Evolutionary conservation across 805 yeast species (phyloP).

Genomic region (Metschnikowia shivogae): DNA sequence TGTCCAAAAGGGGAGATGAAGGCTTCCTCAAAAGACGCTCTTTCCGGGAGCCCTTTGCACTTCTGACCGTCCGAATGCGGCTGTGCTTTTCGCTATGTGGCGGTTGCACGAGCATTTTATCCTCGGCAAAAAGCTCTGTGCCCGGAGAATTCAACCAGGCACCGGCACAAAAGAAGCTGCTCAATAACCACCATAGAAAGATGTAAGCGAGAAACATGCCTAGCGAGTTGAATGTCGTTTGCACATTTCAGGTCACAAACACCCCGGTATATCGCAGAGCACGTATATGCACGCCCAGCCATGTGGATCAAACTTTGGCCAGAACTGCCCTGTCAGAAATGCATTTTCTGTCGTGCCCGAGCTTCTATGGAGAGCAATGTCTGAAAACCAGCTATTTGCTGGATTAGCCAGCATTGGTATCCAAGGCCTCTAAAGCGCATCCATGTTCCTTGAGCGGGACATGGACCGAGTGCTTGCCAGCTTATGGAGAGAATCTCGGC

Average conservation of each 20-base stretch:
- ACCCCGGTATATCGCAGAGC: too few relatives aligned
- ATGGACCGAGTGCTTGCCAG: conserved; percentile 10
- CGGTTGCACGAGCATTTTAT: neutral
- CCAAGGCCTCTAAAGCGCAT: neutral
- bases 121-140: neutral
- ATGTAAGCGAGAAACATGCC: neutral
- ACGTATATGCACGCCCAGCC: too few relatives aligned
- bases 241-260: too few relatives aligned
- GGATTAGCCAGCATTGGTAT: neutral
- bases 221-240: too few relatives aligned
- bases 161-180: neutral
- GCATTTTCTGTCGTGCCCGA: too few relatives aligned
- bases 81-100: conserved; percentile 1
- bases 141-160: neutral
- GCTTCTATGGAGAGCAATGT: too few relatives aligned
- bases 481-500: conserved; percentile 12
- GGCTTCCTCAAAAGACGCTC: neutral
- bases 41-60: neutral
- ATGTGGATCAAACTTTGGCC: too few relatives aligned
- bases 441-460: conserved; percentile 3
- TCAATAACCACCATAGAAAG: neutral
- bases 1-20: neutral
- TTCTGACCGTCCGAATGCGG: neutral
- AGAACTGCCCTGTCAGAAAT: too few relatives aligned
- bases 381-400: too few relatives aligned